These are phyloP conservation scores for Phytomonas francai DNA, from an alignment of 208 protist genomes.

Conservation along the genomic window DNA sequence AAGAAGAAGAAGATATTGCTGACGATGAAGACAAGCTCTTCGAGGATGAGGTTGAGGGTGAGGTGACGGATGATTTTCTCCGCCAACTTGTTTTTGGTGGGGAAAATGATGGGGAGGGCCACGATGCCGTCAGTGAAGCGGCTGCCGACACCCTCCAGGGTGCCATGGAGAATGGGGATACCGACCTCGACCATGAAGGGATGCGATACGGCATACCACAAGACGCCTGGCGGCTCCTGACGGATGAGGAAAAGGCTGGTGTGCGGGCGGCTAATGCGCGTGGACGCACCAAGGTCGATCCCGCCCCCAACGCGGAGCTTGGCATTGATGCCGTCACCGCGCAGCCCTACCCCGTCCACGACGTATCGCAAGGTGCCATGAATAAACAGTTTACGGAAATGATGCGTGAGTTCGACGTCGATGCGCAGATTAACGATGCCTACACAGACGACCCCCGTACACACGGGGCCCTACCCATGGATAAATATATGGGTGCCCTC, in stretches of 20 bases:
- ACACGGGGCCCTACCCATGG: slow-evolving; percentile 57
- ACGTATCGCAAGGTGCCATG: slow-evolving; percentile 40
- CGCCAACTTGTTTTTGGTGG: slow-evolving; percentile 63
- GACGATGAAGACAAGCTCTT: slow-evolving; percentile 71
- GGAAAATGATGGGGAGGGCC: slow-evolving; percentile 14
- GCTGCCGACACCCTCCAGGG: slow-evolving; percentile 2
- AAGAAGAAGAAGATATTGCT: slow-evolving; percentile 14
- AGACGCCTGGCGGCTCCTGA: slow-evolving; percentile 33
- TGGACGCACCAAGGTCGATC: slow-evolving; percentile 3
- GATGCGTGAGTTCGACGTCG: slow-evolving; percentile 69
- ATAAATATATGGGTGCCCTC: slow-evolving; percentile 70
- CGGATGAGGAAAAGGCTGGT: slow-evolving; percentile 35
- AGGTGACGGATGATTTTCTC: slow-evolving; percentile 81
- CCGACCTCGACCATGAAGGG: slow-evolving; percentile 19
- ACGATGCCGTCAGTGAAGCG: slow-evolving; percentile 6
- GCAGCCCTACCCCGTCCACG: slow-evolving; percentile 34
- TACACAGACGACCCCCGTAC: slow-evolving; percentile 71
- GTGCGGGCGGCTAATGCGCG: slow-evolving; percentile 25
- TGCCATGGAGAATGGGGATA: slow-evolving; percentile 8
- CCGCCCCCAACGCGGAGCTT: slow-evolving; percentile 20
- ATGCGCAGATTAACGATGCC: slow-evolving; percentile 60
- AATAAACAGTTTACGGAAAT: slow-evolving; percentile 65
- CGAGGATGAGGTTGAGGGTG: slow-evolving; percentile 72
- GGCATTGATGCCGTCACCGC: slow-evolving; percentile 10
- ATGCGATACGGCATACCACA: slow-evolving; percentile 12